Base-by-base conservation (phyloP, 1,284 basidiomycete species). In the Rhodotorula sp. region DNA sequence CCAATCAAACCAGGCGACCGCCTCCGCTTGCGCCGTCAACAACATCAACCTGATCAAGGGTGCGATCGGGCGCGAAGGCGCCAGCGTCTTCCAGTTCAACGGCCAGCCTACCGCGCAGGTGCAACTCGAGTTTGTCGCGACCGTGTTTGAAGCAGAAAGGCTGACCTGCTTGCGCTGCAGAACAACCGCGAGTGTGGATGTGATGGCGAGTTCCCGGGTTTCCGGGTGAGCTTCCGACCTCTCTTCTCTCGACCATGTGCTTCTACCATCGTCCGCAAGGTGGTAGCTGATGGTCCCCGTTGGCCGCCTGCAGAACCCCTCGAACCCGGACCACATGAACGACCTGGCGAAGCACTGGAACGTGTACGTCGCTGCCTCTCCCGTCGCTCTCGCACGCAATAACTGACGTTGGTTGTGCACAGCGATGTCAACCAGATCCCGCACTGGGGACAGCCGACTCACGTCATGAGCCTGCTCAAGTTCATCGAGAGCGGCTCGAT, bases 31-130 rank as follows among this genome's bases (percentile, higher is more conserved):
- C 40, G 63, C 56, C 7, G 56, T 64, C 30, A 64, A 64, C 63
- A 64, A 64, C 63, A 55, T 64, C 50, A 34, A 64, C 63, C 50
- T 64, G 18, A 24, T 64, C 40, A 64, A 64, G 40, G 63, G 63
- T 20, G 47, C 48, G 2, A 64, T 64, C 28, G 63, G 63, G 4
- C 26, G 30, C 11, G 57, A 53, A 15, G 63, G 63, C 22, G 50
- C 63, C 10, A 51, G 37, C 37, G 63, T 64, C 24, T 46, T 64
- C 50, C 63, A 64, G 50, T 64, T 64, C 63, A 64, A 64, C 40
- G 63, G 63, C 1, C 63, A 64, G 56, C 63, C 63, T 10, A 64
- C 63, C 13, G 63, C 63, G 24, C 63, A 61, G 58, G 58, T 59
- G 10, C 18, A 30, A 34, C 18, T 18, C 15, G 28, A 51, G 3